Evolutionary conservation across 805 yeast genomes (phyloP).

Genomic region (Candida ponderosae): DNA sequence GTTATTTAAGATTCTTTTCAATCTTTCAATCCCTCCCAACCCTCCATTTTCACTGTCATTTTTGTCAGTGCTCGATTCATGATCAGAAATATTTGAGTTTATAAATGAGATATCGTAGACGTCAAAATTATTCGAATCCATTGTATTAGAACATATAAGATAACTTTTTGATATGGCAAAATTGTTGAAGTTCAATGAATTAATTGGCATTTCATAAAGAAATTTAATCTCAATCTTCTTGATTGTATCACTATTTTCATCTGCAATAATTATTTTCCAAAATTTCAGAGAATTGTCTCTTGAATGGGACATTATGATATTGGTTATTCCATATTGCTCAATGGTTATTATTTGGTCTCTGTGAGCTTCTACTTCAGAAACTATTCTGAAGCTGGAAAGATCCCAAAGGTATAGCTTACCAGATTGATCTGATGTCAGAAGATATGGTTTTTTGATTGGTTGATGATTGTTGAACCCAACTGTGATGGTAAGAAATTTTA

Average conservation of each 20-base stretch:
- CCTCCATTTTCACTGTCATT: neutral
- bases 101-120: conserved; percentile 35
- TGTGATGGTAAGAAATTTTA: no score
- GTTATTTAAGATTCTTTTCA: conserved; percentile 18
- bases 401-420: conserved; percentile 69
- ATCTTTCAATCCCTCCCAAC: conserved; percentile 9
- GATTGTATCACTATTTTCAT: conserved; percentile 1
- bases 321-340: conserved; percentile 30
- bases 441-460: conserved; percentile 28
- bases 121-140: conserved; percentile 58
- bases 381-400: conserved; percentile 44
- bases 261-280: conserved; percentile 27
- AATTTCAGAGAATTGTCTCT: conserved; percentile 49
- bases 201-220: conserved; percentile 53
- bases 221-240: conserved; percentile 11
- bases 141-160: conserved; percentile 54
- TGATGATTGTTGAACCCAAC: no score
- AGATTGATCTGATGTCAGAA: conserved; percentile 50
- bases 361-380: conserved; percentile 56
- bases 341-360: conserved; percentile 40
- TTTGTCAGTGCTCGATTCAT: no score
- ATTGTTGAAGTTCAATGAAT: conserved; percentile 65
- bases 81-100: no score
- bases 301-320: conserved; percentile 48
- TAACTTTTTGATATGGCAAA: conserved; percentile 33